Evolutionary conservation across 2,329 filamentous ascomycete genomes (phyloP).

Genomic region (Aspergillus proliferans): DNA sequence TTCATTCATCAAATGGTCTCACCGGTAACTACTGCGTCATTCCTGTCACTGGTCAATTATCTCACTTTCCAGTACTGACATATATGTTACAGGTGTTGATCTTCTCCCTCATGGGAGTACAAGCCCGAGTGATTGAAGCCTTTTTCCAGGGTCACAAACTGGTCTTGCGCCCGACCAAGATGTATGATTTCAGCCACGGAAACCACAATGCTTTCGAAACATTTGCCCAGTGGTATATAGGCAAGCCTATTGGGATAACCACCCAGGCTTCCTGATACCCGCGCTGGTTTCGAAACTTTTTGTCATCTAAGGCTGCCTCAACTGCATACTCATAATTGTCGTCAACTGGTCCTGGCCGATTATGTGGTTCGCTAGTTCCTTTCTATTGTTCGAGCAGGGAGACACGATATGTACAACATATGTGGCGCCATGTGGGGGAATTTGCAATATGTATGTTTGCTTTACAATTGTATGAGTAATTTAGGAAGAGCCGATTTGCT

Average conservation of each 20-base stretch:
- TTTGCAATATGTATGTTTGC: too few relatives aligned
- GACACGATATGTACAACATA: too few relatives aligned
- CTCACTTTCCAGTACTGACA: slow-evolving; percentile 1
- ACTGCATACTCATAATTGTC: too few relatives aligned
- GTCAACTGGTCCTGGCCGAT: too few relatives aligned
- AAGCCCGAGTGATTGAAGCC: slow-evolving; percentile 11
- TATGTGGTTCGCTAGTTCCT: too few relatives aligned
- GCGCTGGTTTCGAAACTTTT: too few relatives aligned
- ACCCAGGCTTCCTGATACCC: background rate
- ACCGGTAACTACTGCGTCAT: slow-evolving; percentile 4
- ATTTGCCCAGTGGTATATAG: slow-evolving; percentile 9
- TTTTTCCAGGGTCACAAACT: slow-evolving; percentile 8
- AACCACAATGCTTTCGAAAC: slow-evolving; percentile 4
- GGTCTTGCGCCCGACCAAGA: slow-evolving; percentile 9
- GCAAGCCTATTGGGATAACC: slow-evolving; percentile 5
- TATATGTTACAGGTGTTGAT: slow-evolving; percentile 8
- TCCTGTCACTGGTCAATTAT: background rate
- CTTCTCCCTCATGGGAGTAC: slow-evolving; percentile 11
- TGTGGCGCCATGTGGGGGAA: too few relatives aligned
- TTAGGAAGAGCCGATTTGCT: too few relatives aligned
- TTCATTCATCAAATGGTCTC: slow-evolving; percentile 9
- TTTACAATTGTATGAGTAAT: too few relatives aligned
- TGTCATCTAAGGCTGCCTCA: too few relatives aligned
- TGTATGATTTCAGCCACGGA: slow-evolving; percentile 9
- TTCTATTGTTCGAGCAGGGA: too few relatives aligned